A percentile compares a stretch with the other conserved stretches of the same genome.
phyloP scores from a whole-genome alignment of 164 flowering plant genomes.

The Vitis riparia region DNA sequence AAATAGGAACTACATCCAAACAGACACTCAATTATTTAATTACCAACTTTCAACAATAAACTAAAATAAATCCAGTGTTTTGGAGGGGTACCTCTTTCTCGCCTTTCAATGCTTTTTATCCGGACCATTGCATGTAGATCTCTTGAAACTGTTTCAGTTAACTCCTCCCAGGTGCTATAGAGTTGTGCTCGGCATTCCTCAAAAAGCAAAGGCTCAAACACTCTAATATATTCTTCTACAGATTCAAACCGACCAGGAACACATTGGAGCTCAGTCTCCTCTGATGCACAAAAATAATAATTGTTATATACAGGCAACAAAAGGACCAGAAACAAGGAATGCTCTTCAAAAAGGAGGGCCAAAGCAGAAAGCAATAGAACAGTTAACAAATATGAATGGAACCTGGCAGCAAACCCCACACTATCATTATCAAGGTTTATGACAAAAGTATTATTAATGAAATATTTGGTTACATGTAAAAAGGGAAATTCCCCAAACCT shows the following conservation, averaged over 20 bases:
- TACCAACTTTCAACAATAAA: neutral
- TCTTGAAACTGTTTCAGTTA: slow-evolving; percentile 57
- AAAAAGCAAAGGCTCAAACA: slow-evolving; percentile 97
- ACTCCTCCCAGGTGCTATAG: slow-evolving; percentile 93
- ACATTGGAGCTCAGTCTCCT: slow-evolving; percentile 82
- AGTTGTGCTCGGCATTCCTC: slow-evolving; percentile 98
- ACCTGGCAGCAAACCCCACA: neutral
- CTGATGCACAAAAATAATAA: slow-evolving; percentile 38
- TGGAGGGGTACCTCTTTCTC: slow-evolving; percentile 80
- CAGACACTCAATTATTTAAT: no score
- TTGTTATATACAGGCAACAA: slow-evolving; percentile 2
- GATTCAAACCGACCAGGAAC: slow-evolving; percentile 95
- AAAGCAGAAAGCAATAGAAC: neutral
- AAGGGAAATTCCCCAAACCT: neutral
- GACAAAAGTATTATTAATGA: no score
- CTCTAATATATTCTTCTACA: slow-evolving; percentile 89
- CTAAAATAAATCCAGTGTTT: neutral
- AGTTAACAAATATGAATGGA: neutral
- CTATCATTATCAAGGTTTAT: no score
- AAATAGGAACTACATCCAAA: no score
- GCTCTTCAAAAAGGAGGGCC: neutral
- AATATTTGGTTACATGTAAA: no score
- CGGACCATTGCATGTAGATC: slow-evolving; percentile 76
- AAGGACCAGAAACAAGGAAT: neutral
- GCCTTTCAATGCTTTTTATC: slow-evolving; percentile 69